These are phyloP conservation scores for Liriodendron chinense DNA, from an alignment of 164 flowering plant genomes.

Conservation along the genomic window DNA sequence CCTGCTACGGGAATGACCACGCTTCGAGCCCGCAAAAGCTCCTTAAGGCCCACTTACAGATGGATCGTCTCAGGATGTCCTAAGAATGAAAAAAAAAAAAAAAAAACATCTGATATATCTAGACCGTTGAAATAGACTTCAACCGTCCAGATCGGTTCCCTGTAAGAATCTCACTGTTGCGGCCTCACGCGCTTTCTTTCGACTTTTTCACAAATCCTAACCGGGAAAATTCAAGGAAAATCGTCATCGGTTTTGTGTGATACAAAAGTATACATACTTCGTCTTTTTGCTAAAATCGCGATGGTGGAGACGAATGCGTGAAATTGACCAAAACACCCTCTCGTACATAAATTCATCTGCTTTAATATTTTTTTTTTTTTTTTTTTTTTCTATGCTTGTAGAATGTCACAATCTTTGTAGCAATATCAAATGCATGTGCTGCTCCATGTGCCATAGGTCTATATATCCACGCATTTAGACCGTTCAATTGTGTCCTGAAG, in stretches of 20 bases:
- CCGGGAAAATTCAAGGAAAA: background rate
- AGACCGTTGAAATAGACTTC: background rate
- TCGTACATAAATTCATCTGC: too few species aligned
- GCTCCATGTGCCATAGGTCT: background rate
- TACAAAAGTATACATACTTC: background rate
- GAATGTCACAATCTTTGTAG: too few species aligned
- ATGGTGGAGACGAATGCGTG: too few species aligned
- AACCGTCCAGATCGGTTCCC: background rate
- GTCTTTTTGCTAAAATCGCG: background rate
- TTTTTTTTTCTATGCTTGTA: too few species aligned
- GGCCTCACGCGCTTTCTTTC: background rate
- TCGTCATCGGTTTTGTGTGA: background rate
- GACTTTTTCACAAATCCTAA: slow-evolving; percentile 5
- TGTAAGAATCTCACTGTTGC: background rate
- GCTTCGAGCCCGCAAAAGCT: too few species aligned
- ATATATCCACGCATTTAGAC: too few species aligned
- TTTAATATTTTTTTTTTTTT: too few species aligned
- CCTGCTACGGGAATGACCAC: too few species aligned
- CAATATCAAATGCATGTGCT: background rate
- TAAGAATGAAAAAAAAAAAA: too few species aligned
- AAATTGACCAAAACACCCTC: background rate
- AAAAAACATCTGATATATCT: background rate
- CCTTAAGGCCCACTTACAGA: too few species aligned
- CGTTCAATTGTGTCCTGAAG: too few species aligned
- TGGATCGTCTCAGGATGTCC: background rate